Evolutionary conservation across 2,329 filamentous ascomycete genomes (phyloP), one percentile per base, ranked within the genome.

Genomic region (Pseudogymnoascus sp.): DNA sequence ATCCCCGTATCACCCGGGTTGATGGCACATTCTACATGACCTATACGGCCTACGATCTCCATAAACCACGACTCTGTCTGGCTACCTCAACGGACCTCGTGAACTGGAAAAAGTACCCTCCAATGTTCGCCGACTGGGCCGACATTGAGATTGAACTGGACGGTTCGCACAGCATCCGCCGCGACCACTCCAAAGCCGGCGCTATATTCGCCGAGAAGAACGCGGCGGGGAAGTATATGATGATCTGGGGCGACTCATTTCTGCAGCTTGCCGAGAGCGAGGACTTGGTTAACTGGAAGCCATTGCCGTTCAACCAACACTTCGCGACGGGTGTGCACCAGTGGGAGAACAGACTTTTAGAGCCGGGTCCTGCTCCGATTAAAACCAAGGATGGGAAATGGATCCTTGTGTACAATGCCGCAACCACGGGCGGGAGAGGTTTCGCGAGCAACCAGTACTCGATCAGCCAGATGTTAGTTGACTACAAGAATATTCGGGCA

Each of bases 11-110:
- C 9, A 67, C 71, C 11, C 69, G 70, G 16, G 65, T 73, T 36
- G 71, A 75, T 23, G 72, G 72, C 5, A 70, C 71, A 0, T 74
- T 75, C 64, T 73, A 74, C 66, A 62, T 75, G 64, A 74, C 73
- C 4, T 75, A 75, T 62, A 74, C 73, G 3, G 70, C 64, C 1
- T 75, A 68, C 60, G 70, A 74, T 52, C 49, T 65, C 25, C 66
- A 66, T 3, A 67, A 65, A 2, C 64, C 72, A 19, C 69, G 68
- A 33, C 68, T 75, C 11, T 74, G 72, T 41, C 62, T 75, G 4
- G 73, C 73, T 36, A 75, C 72, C 2, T 74, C 71, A 7, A 70
- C 69, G 8, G 69, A 75, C 60, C 66, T 75, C n/a, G 63, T 75
- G 5, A 65, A 66, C 62, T 75, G 73, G 73, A 68, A 64, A 6